Conservation (phyloP, 495 filamentous ascomycete genomes). For the Hypomontagnella submonticulosa region DNA sequence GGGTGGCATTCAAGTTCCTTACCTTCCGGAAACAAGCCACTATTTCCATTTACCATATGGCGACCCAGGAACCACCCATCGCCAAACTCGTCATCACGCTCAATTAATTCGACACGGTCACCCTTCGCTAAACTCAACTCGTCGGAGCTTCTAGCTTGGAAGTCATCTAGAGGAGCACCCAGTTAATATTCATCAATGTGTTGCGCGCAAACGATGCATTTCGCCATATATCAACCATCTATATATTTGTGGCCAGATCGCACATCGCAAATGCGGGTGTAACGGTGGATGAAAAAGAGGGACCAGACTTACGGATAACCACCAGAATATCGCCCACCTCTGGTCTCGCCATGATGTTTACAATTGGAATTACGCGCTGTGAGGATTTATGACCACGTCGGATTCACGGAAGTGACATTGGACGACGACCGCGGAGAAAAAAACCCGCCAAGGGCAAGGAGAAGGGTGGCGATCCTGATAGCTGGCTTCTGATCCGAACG, state of each 20-base stretch:
- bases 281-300: slow-evolving; percentile 17
- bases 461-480: slow-evolving; percentile 33
- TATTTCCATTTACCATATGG: slow-evolving; percentile 77
- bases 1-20: slow-evolving; percentile 47
- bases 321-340: slow-evolving; percentile 75
- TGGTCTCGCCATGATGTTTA: slow-evolving; percentile 55
- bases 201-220: slow-evolving; percentile 20
- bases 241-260: slow-evolving; percentile 8
- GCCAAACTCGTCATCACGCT: slow-evolving; percentile 96
- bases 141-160: slow-evolving; percentile 87
- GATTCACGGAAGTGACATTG: slow-evolving; percentile 21
- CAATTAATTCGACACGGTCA: slow-evolving; percentile 89
- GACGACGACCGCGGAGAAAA: slow-evolving; percentile 18
- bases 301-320: slow-evolving; percentile 76
- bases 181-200: slow-evolving; percentile 21
- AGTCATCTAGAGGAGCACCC: slow-evolving; percentile 71
- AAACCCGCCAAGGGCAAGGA: slow-evolving; percentile 1
- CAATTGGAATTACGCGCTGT: slow-evolving; percentile 16
- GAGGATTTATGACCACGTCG: slow-evolving; percentile 16
- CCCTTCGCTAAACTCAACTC: slow-evolving; percentile 89
- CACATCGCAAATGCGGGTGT: slow-evolving; percentile 8
- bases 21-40: slow-evolving; percentile 93
- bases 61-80: slow-evolving; percentile 97
- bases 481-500: slow-evolving; percentile 36
- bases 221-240: slow-evolving; percentile 1